Conservation (phyloP, 768 basidiomycete species). For the Hirschioporus abietinus region DNA sequence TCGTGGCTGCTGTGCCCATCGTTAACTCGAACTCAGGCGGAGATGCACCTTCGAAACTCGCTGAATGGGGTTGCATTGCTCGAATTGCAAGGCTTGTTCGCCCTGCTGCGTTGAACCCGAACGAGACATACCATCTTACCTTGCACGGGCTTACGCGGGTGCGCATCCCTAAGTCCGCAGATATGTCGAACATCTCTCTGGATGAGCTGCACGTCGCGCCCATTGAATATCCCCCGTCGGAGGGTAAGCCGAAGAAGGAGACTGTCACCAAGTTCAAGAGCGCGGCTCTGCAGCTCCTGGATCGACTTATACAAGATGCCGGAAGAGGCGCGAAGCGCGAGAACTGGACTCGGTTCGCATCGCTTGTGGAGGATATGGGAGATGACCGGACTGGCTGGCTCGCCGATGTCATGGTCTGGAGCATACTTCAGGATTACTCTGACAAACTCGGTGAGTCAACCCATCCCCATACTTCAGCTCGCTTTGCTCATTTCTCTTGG, state of each 20-base stretch:
- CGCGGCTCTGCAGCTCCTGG: constrained; percentile 59
- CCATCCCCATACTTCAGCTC: background rate
- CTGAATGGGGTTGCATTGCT: constrained; percentile 65
- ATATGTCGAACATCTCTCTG: constrained; percentile 4
- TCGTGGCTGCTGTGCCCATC: constrained; percentile 64
- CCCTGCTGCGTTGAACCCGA: constrained; percentile 48
- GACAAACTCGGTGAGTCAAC: constrained; percentile 63
- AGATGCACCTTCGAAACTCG: constrained; percentile 21
- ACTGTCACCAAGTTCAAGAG: constrained; percentile 63
- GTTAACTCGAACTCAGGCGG: constrained; percentile 17
- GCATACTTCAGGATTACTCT: constrained; percentile 56
- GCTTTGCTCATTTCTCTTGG: constrained; percentile 2
- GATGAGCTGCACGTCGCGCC: constrained; percentile 21
- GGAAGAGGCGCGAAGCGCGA: constrained; percentile 49
- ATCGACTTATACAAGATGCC: constrained; percentile 47
- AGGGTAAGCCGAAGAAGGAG: constrained; percentile 44
- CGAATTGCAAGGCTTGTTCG: constrained; percentile 66
- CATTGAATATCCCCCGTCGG: constrained; percentile 29
- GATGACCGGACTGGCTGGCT: constrained; percentile 63
- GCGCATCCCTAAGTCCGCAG: constrained; percentile 47
- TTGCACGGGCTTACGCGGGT: constrained; percentile 70
- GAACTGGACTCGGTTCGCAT: constrained; percentile 61
- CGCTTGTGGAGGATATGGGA: constrained; percentile 68
- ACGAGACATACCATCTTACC: constrained; percentile 62
- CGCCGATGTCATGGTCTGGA: constrained; percentile 65